Evolutionary conservation across 345 rosid genomes (phyloP), one percentile per base, ranked within the genome.

Genomic region (Gossypium longicalyx): DNA sequence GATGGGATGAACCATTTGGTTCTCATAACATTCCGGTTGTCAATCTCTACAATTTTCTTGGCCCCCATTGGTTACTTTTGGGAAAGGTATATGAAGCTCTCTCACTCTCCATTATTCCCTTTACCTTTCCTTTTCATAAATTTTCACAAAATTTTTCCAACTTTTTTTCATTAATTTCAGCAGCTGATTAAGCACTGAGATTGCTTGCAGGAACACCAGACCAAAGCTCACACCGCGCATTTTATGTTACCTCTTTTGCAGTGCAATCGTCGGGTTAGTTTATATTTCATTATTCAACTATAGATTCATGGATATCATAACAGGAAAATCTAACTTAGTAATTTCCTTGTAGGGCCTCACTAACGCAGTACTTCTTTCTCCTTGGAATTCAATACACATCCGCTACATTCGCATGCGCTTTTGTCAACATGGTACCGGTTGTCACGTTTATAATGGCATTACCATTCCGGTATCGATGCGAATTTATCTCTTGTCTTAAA

Each of bases 351-450:
- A 89, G 94, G 78, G 76, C 89, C n/a, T 87, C 94, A 3, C 77
- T 90, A 47, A 84, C 87, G 7, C 92, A 90, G 60, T 88, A 79
- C 76, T 76, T 77, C 76, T 86, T 88, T 85, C 94, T 90, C 20
- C 74, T 84, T 22, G 94, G 94, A 29, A 85, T 90, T 67, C 82
- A 80, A 76, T 61, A 84, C 80, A 90, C 94, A 70, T 90, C 94
- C 47, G 90, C 94, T 44, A 85, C 94, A 54, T 85, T 86, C 68
- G 66, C 94, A 2, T 82, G 89, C 70, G 92, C 89, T 52, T 90
- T 90, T 62, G 17, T 88, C 81, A 90, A 90, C 82, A 74, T 88
- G 85, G 89, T 85, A 29, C 92, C 92, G 5, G 90, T 88, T 27
- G 43, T 85, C 72, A 90, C 94, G 12, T 90, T 88, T 70, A 34